Evolutionary conservation across 148 eudicot species (phyloP), one percentile per base, ranked within the genome.

Genomic region (Rheum nobile): DNA sequence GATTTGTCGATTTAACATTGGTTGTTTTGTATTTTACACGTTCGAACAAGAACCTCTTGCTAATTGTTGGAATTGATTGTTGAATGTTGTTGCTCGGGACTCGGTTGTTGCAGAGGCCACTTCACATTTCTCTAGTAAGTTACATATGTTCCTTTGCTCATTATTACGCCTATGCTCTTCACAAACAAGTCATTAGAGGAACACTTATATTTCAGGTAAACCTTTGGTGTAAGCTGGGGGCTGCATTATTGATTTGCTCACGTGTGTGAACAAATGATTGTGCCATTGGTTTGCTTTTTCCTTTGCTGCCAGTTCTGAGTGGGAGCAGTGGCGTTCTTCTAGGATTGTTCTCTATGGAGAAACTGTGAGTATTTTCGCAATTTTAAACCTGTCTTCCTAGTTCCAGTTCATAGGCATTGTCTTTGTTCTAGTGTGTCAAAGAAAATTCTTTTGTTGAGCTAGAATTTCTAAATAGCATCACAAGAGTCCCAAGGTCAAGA

Each of bases 121-220:
- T n/a, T n/a, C n/a, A n/a, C n/a, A n/a, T n/a, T n/a, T n/a, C n/a
- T n/a, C n/a, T n/a, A n/a, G n/a, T n/a, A n/a, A n/a, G n/a, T n/a
- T n/a, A n/a, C n/a, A n/a, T n/a, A n/a, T n/a, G n/a, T n/a, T n/a
- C n/a, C n/a, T n/a, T n/a, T n/a, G n/a, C n/a, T n/a, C n/a, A n/a
- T n/a, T n/a, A 90, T 77, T 88, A 78, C 72, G 92, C 75, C 74
- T 90, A 90, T 70, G 85, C 92, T 72, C 79, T 96, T 81, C 96
- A 96, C 75, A 97, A 97, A 77, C 99, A 96, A 87, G 99, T 96
- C 78, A 87, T 97, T n/a, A 96, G 92, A 70, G 99, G 99, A 32
- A 90, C 92, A 28, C 97, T 96, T 75, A 96, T 96, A 59, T 86
- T 96, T 82, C 99, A 96, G 99, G 99, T 92, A 57, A 72, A 65